A percentile compares a stretch with the other conserved stretches of the same genome.
Evolutionary conservation across 129 eudicot genomes (phyloP).

Genomic region (Saposhnikovia divaricata): DNA sequence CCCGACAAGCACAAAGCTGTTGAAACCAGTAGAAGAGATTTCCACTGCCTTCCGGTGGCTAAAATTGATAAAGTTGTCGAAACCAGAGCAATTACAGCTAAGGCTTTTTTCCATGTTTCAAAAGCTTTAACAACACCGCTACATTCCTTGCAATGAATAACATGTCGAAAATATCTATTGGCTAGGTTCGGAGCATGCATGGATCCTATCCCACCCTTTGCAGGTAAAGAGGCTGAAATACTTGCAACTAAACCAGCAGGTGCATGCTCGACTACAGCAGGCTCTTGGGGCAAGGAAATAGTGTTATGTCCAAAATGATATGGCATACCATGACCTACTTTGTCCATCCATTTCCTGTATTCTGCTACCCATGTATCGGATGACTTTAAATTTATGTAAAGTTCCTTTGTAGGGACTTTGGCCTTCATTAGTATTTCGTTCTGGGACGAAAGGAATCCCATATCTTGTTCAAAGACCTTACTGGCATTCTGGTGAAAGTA

Average conservation of each 20-base stretch:
- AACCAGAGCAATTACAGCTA: constrained; percentile 47
- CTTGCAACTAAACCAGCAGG: constrained; percentile 90
- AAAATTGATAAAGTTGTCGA: constrained; percentile 66
- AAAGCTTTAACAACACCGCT: constrained; percentile 32
- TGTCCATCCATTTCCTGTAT: constrained; percentile 97
- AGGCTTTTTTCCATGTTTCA: constrained; percentile 15
- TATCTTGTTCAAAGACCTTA: constrained; percentile 92
- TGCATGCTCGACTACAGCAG: constrained; percentile 95
- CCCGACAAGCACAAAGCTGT: constrained; percentile 54
- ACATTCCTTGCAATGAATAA: constrained; percentile 84
- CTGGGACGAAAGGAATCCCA: constrained; percentile 92
- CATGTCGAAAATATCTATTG: constrained; percentile 76
- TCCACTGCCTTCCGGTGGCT: constrained; percentile 76
- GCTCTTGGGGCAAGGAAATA: constrained; percentile 51
- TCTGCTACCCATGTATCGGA: constrained; percentile 96
- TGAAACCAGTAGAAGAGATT: constrained; percentile 41
- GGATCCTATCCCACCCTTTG: constrained; percentile 77
- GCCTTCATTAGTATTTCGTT: constrained; percentile 70
- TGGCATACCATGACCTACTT: constrained; percentile 98
- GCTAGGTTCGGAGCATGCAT: constrained; percentile 69
- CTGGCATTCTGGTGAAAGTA: constrained; percentile 88
- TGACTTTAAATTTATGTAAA: constrained; percentile 68
- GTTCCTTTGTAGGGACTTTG: constrained; percentile 69
- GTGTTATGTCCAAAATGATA: constrained; percentile 81
- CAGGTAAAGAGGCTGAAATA: constrained; percentile 78